These are phyloP conservation scores for Aureobasidium uvarum DNA, from an alignment of 2,329 filamentous ascomycete species.

Conservation along the genomic window DNA sequence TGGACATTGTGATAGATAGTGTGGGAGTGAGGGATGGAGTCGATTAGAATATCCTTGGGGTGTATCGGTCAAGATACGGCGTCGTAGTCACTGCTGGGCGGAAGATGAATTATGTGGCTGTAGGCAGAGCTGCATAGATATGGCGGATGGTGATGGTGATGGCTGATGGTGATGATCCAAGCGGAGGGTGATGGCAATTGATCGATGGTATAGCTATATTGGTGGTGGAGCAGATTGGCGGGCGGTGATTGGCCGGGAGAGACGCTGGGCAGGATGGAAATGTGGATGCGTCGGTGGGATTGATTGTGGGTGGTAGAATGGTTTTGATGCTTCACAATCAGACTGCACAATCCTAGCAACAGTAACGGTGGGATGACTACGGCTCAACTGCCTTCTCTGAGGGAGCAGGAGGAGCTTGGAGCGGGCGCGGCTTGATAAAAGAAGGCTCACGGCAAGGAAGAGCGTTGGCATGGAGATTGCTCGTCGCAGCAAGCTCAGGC, in stretches of 20 bases:
- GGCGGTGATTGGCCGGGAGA: slow-evolving; percentile 7
- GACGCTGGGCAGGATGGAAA: neutral
- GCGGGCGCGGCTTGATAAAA: slow-evolving; percentile 27
- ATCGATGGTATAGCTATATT: slow-evolving; percentile 22
- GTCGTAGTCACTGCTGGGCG: slow-evolving; percentile 1
- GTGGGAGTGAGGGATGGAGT: slow-evolving; percentile 21
- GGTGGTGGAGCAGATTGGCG: neutral
- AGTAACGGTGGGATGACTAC: slow-evolving; percentile 13
- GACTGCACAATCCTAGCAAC: slow-evolving; percentile 3
- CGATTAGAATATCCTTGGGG: slow-evolving; percentile 4
- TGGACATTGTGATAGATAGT: slow-evolving; percentile 30
- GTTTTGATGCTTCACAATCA: slow-evolving; percentile 5
- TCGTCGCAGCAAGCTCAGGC: slow-evolving; percentile 25
- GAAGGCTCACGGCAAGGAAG: slow-evolving; percentile 26
- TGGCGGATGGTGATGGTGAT: slow-evolving; percentile 12
- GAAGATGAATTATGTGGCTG: neutral
- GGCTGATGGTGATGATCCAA: neutral
- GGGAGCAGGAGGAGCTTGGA: slow-evolving; percentile 4
- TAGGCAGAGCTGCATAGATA: slow-evolving; percentile 22
- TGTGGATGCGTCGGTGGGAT: too few relatives aligned
- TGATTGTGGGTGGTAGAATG: too few relatives aligned
- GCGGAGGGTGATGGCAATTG: neutral
- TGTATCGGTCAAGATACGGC: too few relatives aligned
- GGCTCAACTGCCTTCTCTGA: slow-evolving; percentile 24
- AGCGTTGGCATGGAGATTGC: slow-evolving; percentile 27